Conservation (phyloP, 2,329 filamentous ascomycete genomes). For the Alternaria sp. region DNA sequence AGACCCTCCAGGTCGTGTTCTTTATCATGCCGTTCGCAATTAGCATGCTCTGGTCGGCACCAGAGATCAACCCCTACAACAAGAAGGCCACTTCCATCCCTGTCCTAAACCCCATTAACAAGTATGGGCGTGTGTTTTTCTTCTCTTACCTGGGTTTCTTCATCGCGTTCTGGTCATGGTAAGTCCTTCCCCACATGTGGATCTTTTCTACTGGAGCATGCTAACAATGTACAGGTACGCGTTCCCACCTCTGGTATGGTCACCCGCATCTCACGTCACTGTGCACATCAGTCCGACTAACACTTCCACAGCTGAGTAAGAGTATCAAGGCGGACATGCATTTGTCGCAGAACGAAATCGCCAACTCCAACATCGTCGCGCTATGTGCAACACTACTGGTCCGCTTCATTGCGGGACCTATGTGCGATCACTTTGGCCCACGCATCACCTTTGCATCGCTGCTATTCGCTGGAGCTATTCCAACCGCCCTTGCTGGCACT, state of each 20-base stretch:
- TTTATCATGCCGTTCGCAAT: constrained; percentile 46
- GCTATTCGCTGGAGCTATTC: constrained; percentile 80
- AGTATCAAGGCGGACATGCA: constrained; percentile 82
- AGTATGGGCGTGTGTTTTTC: constrained; percentile 88
- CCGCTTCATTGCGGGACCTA: constrained; percentile 78
- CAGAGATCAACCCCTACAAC: constrained; percentile 84
- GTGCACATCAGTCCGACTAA: constrained; percentile 54
- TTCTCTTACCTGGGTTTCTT: constrained; percentile 89
- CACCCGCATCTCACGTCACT: constrained; percentile 13
- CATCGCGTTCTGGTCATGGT: constrained; percentile 86
- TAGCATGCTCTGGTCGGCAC: constrained; percentile 57
- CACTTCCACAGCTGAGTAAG: constrained; percentile 40
- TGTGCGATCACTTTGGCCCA: constrained; percentile 86
- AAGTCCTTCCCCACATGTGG: constrained; percentile 32
- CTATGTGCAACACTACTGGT: constrained; percentile 70
- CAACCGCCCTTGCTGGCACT: constrained; percentile 81
- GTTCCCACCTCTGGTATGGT: constrained; percentile 78
- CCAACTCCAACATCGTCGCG: constrained; percentile 91
- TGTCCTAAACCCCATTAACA: constrained; percentile 76
- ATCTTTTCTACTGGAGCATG: constrained; percentile 9
- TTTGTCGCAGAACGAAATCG: constrained; percentile 74
- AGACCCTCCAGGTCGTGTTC: constrained; percentile 8
- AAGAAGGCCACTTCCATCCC: constrained; percentile 83
- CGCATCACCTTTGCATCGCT: constrained; percentile 80
- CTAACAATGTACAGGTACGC: constrained; percentile 70